Conservation (phyloP, 306 rosid genomes). For the Mimosa bimucronata region DNA sequence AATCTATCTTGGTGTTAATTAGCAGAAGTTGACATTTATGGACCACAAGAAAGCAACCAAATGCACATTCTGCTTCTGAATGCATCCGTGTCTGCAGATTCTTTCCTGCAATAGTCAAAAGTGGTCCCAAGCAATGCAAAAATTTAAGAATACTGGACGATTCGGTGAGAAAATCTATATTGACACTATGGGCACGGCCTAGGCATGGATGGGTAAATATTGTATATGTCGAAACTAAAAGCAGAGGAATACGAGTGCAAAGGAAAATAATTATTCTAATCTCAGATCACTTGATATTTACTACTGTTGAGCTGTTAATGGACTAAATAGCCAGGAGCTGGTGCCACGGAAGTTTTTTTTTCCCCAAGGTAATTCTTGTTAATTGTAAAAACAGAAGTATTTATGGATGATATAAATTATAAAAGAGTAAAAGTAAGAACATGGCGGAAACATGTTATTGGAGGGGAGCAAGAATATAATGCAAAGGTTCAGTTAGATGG, state of each 20-base stretch:
- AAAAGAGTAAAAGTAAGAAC: not conserved
- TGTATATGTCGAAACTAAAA: not conserved
- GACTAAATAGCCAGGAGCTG: not conserved
- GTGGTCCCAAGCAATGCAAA: not conserved
- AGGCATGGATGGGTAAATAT: not conserved
- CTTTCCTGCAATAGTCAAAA: slow-evolving; percentile 31
- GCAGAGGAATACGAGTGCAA: not conserved
- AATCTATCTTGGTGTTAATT: not conserved
- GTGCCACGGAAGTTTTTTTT: not conserved
- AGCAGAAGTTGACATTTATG: slow-evolving; percentile 1
- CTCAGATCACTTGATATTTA: not conserved
- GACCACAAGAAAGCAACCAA: not conserved
- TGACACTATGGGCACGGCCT: not conserved
- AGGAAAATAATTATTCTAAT: not conserved
- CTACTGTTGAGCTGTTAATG: not conserved
- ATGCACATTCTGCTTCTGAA: not conserved
- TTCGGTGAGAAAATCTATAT: not conserved
- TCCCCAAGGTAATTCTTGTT: not conserved
- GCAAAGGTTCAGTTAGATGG: not conserved
- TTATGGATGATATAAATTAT: not conserved
- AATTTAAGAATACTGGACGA: not conserved
- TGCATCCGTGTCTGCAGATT: not conserved
- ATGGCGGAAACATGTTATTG: not conserved
- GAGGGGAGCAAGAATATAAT: not conserved
- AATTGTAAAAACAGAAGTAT: not conserved